Evolutionary conservation across 164 flowering plant genomes (phyloP).

Genomic region (Vitis rupestris): DNA sequence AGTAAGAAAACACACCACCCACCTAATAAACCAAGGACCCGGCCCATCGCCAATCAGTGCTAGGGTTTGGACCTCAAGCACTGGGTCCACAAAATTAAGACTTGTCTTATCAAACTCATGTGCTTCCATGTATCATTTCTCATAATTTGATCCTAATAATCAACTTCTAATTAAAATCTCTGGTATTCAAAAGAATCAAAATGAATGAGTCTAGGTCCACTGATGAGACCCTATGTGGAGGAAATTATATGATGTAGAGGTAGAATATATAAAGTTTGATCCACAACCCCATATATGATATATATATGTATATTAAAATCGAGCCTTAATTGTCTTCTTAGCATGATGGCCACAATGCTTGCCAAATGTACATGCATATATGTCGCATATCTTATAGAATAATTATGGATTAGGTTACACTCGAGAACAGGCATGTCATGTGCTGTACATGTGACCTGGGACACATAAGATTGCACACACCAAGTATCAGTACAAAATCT

Average conservation of each 20-base stretch:
- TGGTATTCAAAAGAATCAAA: neutral
- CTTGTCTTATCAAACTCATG: neutral
- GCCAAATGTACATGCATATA: neutral
- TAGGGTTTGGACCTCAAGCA: neutral
- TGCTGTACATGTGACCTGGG: conserved; percentile 7
- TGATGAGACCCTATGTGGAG: neutral
- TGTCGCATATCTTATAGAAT: neutral
- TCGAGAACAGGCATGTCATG: neutral
- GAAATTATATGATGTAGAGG: neutral
- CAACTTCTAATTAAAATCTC: neutral
- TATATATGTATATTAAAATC: neutral
- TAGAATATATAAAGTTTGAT: neutral
- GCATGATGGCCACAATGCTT: neutral
- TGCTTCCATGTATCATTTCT: neutral
- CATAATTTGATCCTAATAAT: too few relatives aligned
- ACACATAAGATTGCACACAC: neutral
- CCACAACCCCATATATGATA: neutral
- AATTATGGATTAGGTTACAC: neutral
- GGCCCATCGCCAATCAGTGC: neutral
- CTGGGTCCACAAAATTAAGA: neutral
- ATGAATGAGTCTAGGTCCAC: neutral
- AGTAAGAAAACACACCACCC: neutral
- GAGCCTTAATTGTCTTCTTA: neutral
- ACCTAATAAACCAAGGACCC: neutral
- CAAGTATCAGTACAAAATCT: conserved; percentile 8